Conservation (phyloP, 1,284 basidiomycete genomes). For the Mycena sp. region DNA sequence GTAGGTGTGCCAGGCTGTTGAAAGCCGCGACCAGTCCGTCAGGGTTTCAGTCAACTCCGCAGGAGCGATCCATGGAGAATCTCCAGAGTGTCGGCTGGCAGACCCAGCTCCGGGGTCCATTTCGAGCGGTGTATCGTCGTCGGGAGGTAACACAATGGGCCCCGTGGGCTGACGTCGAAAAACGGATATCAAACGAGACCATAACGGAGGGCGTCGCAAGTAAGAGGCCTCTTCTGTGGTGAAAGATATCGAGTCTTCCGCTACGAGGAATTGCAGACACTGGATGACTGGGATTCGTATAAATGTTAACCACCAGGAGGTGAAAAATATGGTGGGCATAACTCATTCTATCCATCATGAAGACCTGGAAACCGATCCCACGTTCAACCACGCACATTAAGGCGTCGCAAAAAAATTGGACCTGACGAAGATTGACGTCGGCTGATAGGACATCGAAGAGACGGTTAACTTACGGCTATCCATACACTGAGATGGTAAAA, state of each 20-base stretch:
- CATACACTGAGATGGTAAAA: neutral
- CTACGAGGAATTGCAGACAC: neutral
- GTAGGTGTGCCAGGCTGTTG: conserved; percentile 5
- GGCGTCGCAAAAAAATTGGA: neutral
- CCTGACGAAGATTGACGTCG: neutral
- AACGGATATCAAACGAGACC: neutral
- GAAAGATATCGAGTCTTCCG: neutral
- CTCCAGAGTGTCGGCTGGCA: neutral
- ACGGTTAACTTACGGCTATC: neutral
- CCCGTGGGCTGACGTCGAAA: conserved; percentile 1
- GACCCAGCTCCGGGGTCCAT: neutral
- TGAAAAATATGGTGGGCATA: neutral
- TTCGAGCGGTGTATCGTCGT: conserved; percentile 1
- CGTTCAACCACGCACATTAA: neutral
- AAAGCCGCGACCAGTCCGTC: conserved; percentile 1
- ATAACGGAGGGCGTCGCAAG: neutral
- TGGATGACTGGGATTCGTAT: neutral
- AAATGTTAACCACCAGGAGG: neutral
- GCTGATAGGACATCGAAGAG: neutral
- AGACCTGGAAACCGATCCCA: neutral
- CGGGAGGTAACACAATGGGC: conserved; percentile 5
- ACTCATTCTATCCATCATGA: neutral
- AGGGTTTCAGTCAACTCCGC: neutral
- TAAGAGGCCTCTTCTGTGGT: neutral
- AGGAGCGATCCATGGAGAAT: neutral